Evolutionary conservation across 176 grass and related monocot species (phyloP).

Genomic region (Carex pumila): DNA sequence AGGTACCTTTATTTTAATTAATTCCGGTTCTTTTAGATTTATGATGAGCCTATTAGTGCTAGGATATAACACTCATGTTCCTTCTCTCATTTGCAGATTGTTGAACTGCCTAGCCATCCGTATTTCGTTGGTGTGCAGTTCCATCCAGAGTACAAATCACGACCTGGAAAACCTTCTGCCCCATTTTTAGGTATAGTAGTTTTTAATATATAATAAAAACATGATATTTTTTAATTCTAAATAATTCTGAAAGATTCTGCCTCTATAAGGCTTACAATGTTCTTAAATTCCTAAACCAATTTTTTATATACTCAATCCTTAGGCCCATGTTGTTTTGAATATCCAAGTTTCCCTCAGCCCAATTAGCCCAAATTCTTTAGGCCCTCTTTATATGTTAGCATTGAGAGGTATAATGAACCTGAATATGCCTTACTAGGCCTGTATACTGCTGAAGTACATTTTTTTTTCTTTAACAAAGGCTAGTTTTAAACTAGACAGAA

Average conservation of each 20-base stretch:
- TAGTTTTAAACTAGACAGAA: not conserved
- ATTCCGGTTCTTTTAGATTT: not conserved
- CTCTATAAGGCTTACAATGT: not conserved
- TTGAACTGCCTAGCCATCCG: conserved; percentile 40
- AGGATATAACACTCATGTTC: not conserved
- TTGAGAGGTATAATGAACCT: not conserved
- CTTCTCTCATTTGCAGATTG: conserved; percentile 24
- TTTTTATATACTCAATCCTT: not conserved
- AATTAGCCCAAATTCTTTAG: not conserved
- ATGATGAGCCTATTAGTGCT: not conserved
- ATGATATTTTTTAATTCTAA: not conserved
- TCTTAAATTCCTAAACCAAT: not conserved
- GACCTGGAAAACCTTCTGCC: conserved; percentile 40
- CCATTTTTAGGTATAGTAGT: conserved; percentile 35
- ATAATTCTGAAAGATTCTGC: not conserved
- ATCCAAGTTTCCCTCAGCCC: not conserved
- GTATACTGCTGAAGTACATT: not conserved
- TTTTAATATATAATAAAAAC: not conserved
- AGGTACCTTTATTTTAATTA: conserved; percentile 24
- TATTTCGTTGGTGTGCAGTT: conserved; percentile 49
- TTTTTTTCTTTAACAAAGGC: not conserved
- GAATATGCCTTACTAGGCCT: not conserved
- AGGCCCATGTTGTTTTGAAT: not conserved
- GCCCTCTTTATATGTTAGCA: not conserved
- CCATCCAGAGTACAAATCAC: conserved; percentile 49